Conservation (phyloP, 1,139 yeast species). For the Blastobotrys buckinghamii region DNA sequence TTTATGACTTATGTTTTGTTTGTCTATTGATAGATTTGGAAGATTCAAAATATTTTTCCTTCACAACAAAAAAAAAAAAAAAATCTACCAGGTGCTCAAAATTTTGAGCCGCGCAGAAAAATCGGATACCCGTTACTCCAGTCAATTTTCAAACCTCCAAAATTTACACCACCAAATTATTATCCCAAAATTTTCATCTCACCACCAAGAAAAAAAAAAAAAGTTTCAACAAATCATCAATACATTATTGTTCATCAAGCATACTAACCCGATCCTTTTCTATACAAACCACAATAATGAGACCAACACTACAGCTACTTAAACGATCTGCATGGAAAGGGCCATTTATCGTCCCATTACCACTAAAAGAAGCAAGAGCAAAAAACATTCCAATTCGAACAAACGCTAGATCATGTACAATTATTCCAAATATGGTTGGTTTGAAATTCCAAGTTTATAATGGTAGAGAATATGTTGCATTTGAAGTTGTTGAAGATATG, state of each 20-base stretch:
- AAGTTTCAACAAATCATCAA: no score
- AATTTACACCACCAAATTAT: not conserved
- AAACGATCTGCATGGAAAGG: conserved; percentile 84
- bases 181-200: not conserved
- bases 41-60: not conserved
- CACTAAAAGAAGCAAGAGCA: conserved; percentile 76
- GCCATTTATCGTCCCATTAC: conserved; percentile 90
- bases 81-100: no score
- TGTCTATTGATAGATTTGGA: no score
- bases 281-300: conserved; percentile 43
- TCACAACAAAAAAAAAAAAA: not conserved
- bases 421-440: conserved; percentile 93
- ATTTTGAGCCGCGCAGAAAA: not conserved
- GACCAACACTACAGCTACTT: conserved; percentile 48
- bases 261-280: no score
- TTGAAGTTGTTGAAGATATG: conserved; percentile 89
- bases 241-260: no score
- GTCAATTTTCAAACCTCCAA: no score
- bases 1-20: not conserved
- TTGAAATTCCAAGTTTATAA: conserved; percentile 90
- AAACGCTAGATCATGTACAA: conserved; percentile 89
- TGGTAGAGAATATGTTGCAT: conserved; percentile 88
- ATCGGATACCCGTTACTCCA: not conserved
- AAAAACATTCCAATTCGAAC: conserved; percentile 86
- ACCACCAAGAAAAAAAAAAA: no score